These are phyloP conservation scores for Phytophthora quininea DNA, from an alignment of 352 stramenopile genomes.

Conservation along the genomic window DNA sequence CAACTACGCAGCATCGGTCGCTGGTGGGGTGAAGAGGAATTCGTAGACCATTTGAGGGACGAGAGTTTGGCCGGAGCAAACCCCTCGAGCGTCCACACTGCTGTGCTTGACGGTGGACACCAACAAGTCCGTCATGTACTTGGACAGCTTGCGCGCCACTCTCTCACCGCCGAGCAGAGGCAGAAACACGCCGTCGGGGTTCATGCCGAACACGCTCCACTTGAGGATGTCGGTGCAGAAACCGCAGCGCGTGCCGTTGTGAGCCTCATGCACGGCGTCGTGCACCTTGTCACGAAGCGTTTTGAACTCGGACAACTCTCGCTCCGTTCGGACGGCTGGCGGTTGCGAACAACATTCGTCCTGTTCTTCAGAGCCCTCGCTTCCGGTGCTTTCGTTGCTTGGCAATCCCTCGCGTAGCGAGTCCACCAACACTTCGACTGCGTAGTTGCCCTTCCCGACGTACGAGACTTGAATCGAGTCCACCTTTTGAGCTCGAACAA, in stretches of 20 bases:
- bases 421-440: conserved; percentile 10
- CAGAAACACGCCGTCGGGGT: conserved; percentile 29
- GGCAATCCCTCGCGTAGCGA: background rate
- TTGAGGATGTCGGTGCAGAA: conserved; percentile 34
- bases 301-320: conserved; percentile 22
- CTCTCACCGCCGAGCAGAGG: conserved; percentile 17
- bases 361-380: background rate
- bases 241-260: conserved; percentile 20
- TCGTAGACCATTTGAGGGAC: conserved; percentile 33
- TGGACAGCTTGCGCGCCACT: conserved; percentile 17
- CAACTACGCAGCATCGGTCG: conserved; percentile 11
- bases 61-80: conserved; percentile 25
- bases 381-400: background rate
- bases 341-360: conserved; percentile 7
- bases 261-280: conserved; percentile 16
- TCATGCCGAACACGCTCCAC: conserved; percentile 32
- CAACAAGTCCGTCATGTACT: conserved; percentile 25
- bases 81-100: conserved; percentile 9
- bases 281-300: conserved; percentile 31
- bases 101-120: conserved; percentile 14
- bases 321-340: conserved; percentile 22
- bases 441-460: background rate
- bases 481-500: conserved; percentile 2
- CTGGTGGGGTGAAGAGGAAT: conserved; percentile 29
- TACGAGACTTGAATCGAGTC: background rate